These are phyloP conservation scores for Saccharomyces pastorianus DNA, from an alignment of 1,139 yeast species.

Conservation along the genomic window DNA sequence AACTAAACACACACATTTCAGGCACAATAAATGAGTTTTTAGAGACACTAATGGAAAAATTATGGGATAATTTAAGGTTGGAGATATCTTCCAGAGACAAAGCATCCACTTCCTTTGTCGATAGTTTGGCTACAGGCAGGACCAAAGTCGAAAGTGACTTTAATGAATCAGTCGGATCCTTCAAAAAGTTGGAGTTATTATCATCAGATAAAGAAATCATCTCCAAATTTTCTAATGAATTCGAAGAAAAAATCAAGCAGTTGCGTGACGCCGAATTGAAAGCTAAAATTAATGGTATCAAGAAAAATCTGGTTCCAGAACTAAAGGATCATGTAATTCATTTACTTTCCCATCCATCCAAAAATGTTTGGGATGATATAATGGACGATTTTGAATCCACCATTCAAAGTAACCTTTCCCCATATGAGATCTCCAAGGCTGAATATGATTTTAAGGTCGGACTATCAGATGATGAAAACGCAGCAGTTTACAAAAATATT, in stretches of 20 bases:
- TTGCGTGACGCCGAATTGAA: slow-evolving; percentile 23
- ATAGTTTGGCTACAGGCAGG: slow-evolving; percentile 19
- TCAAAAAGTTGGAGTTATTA: slow-evolving; percentile 12
- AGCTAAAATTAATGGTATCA: slow-evolving; percentile 14
- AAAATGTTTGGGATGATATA: slow-evolving; percentile 28
- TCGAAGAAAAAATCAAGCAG: slow-evolving; percentile 11
- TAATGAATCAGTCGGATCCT: slow-evolving; percentile 9
- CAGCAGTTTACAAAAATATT: slow-evolving; percentile 37
- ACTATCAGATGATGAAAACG: slow-evolving; percentile 39
- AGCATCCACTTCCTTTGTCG: slow-evolving; percentile 17
- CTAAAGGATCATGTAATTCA: slow-evolving; percentile 25
- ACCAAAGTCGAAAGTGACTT: slow-evolving; percentile 7
- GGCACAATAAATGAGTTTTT: slow-evolving; percentile 24
- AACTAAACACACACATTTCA: slow-evolving; percentile 40
- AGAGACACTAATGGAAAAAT: slow-evolving; percentile 2
- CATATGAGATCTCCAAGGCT: slow-evolving; percentile 24
- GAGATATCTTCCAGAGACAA: slow-evolving; percentile 10
- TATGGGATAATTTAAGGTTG: slow-evolving; percentile 8
- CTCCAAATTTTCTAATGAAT: background rate
- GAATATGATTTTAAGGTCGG: slow-evolving; percentile 60
- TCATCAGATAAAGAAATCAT: background rate
- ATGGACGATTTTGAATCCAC: slow-evolving; percentile 40
- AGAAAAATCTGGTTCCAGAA: slow-evolving; percentile 16
- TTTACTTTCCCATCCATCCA: slow-evolving; percentile 24
- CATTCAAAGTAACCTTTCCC: slow-evolving; percentile 30